Percentiles rank a stretch among this genome's conserved stretches.
Evolutionary conservation across 768 basidiomycete species (phyloP).

Genomic region (Boletus sp.): DNA sequence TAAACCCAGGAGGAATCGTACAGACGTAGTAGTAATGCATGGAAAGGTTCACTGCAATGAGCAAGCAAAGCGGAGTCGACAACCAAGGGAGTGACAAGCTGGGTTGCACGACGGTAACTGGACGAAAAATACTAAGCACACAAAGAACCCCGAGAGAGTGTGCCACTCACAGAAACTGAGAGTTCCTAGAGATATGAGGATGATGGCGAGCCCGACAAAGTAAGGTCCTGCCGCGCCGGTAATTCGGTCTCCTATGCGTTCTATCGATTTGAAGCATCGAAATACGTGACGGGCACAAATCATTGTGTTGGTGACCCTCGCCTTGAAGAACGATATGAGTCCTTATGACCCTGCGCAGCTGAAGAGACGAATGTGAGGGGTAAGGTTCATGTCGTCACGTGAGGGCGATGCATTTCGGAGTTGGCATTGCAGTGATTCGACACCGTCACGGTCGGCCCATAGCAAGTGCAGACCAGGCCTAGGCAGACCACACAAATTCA

Average conservation of each 20-base stretch:
- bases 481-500: too few relatives aligned
- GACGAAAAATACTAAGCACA: background rate
- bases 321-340: background rate
- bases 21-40: constrained; percentile 86
- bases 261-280: constrained; percentile 63
- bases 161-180: constrained; percentile 75
- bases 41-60: constrained; percentile 75
- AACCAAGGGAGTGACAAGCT: constrained; percentile 57
- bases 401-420: too few relatives aligned
- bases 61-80: constrained; percentile 63
- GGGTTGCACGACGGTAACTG: constrained; percentile 81
- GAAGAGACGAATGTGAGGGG: too few relatives aligned
- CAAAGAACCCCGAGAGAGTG: background rate
- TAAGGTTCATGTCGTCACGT: too few relatives aligned
- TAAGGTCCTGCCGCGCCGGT: constrained; percentile 91
- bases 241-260: constrained; percentile 71
- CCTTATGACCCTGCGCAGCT: background rate
- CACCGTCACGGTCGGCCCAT: too few relatives aligned
- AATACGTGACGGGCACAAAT: constrained; percentile 38
- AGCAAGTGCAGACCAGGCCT: too few relatives aligned
- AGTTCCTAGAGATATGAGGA: constrained; percentile 65
- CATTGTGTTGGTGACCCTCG: constrained; percentile 16
- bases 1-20: constrained; percentile 76
- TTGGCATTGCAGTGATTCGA: too few relatives aligned
- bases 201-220: constrained; percentile 79